Percentiles rank a stretch among this genome's conserved stretches.
phyloP scores from a whole-genome alignment of 805 yeast genomes.

The Ogataea methylovora region DNA sequence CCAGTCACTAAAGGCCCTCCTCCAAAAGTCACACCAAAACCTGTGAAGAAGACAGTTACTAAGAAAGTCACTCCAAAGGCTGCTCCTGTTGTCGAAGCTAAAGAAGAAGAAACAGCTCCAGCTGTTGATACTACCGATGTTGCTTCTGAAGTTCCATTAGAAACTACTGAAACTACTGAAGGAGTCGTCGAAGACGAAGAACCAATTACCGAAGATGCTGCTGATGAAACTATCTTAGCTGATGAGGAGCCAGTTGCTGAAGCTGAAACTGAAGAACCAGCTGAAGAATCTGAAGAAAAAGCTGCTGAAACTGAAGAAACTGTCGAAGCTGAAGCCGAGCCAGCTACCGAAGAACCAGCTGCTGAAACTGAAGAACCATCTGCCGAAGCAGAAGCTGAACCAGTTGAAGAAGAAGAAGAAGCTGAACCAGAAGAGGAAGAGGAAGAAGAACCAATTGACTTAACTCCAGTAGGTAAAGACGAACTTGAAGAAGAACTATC shows the following conservation, averaged over 20 bases:
- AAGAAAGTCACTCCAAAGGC: conserved; percentile 2
- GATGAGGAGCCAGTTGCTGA: conserved; percentile 9
- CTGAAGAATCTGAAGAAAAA: conserved; percentile 4
- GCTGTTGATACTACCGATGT: conserved; percentile 10
- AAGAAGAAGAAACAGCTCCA: conserved; percentile 5
- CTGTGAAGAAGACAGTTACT: conserved; percentile 7
- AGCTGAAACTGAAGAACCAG: conserved; percentile 7
- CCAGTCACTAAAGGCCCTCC: conserved; percentile 2
- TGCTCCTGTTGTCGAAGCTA: conserved; percentile 5
- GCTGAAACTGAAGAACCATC: conserved; percentile 28
- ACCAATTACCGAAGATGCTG: conserved; percentile 7
- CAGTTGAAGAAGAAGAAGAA: conserved; percentile 3
- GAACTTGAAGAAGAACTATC: conserved; percentile 30
- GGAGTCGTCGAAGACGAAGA: conserved; percentile 9
- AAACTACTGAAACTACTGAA: conserved; percentile 5
- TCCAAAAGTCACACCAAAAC: conserved; percentile 3
- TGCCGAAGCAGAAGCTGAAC: conserved; percentile 5
- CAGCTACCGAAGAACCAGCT: conserved; percentile 11
- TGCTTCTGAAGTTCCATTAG: conserved; percentile 7
- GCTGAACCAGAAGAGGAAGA: conserved; percentile 25
- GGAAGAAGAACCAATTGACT: conserved; percentile 16
- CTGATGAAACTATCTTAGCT: conserved; percentile 4
- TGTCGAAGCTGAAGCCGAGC: conserved; percentile 4
- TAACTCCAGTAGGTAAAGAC: conserved; percentile 23
- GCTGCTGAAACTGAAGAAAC: conserved; percentile 2